These are phyloP conservation scores for Blastocystis sp. DNA, from an alignment of 352 stramenopile genomes.

Conservation along the genomic window DNA sequence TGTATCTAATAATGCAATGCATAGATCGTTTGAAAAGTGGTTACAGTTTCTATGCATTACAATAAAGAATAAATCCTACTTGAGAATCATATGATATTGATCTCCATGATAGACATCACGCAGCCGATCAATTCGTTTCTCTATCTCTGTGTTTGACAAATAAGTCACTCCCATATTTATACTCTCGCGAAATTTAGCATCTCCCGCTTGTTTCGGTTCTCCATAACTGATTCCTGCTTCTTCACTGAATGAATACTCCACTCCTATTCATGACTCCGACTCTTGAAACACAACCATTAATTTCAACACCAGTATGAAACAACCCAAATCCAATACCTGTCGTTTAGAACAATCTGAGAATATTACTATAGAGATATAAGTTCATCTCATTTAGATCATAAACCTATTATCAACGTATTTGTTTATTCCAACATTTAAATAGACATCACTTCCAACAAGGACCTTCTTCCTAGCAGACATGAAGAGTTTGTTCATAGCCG, in stretches of 20 bases:
- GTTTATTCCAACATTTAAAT: constrained; percentile 31
- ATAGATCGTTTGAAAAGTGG: constrained; percentile 56
- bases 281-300: constrained; percentile 19
- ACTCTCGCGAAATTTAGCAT: constrained; percentile 27
- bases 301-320: constrained; percentile 30
- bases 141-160: neutral
- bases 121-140: neutral
- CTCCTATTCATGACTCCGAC: neutral
- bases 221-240: neutral
- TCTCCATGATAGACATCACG: neutral
- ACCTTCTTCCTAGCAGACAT: neutral
- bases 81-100: constrained; percentile 45
- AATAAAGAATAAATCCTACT: neutral
- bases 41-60: constrained; percentile 39
- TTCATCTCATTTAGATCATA: constrained; percentile 52
- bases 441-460: constrained; percentile 1
- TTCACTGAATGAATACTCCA: constrained; percentile 39
- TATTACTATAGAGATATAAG: constrained; percentile 36
- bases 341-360: neutral
- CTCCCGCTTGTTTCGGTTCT: constrained; percentile 3
- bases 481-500: neutral
- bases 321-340: constrained; percentile 49
- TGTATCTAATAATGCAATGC: neutral
- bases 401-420: constrained; percentile 1
- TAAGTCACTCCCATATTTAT: constrained; percentile 12